Base-by-base conservation (phyloP, 139 green algal species). In the Zygnema circumcarinatum region DNA sequence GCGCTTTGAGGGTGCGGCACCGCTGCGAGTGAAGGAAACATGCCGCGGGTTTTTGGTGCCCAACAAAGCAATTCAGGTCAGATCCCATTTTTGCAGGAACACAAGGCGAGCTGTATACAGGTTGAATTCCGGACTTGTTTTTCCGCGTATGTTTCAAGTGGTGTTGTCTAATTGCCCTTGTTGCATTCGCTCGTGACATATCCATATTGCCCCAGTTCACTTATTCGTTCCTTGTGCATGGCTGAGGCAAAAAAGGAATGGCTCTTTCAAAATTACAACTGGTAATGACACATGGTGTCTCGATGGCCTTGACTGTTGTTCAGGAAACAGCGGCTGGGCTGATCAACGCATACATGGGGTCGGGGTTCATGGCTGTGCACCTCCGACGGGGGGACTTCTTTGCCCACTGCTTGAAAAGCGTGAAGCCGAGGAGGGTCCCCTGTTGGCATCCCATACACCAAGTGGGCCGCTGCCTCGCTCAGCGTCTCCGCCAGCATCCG, bases 351-450 rank as follows among this genome's bases (percentile, higher is more conserved):
- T 88, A 76, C 3, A 42, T 88, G 16, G 83, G 83, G 31, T 32
- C 76, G 3, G 33, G 38, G 21, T 88, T 88, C n/a, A 53, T 47
- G 29, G 76, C 76, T n/a, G 84, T 89, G 74, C 84, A 89, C 35
- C 75, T 89, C 38, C 84, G 84, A 68, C 75, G 84, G 32, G 84
- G 84, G 32, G 76, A 89, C 76, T 89, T 89, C 39, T 78, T 89
- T 53, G 29, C 29, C 1, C 84, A 89, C 76, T 89, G 84, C 76
- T 33, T 85, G 35, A 76, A 87, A 2, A 82, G 33, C 29, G 83
- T 31, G 0, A 53, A 31, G 0, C n/a, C 35, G 38, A 67, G 84
- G 56, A 11, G 56, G 21, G 33, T 39, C 21, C 84, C 84, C 16
- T 85, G 75, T 41, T 86, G 56, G 54, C 84, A 89, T 33, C 84